Conservation (phyloP, 78 protist species). For the Dictyostelium purpureum region DNA sequence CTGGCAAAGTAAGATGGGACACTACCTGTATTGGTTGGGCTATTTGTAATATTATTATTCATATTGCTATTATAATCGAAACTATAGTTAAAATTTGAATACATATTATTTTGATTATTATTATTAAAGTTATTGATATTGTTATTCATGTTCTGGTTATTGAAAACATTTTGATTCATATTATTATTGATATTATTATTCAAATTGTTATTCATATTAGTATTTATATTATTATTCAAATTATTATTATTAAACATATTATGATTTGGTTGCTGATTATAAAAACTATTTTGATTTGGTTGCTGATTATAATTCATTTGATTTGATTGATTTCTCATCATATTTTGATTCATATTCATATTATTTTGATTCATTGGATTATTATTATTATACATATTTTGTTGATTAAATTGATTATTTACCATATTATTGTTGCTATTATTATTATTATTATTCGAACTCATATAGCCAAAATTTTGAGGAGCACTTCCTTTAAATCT, state of each 20-base stretch:
- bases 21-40: not conserved
- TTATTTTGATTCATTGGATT: not conserved
- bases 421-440: not conserved
- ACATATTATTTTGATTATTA: not conserved
- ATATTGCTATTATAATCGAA: not conserved
- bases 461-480: not conserved
- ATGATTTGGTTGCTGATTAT: no score
- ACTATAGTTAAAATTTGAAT: not conserved
- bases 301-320: not conserved
- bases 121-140: not conserved
- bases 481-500: slow-evolving; percentile 43
- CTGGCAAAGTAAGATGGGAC: slow-evolving; percentile 3
- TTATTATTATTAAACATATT: no score
- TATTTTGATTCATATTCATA: not conserved
- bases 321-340: no score
- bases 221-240: not conserved
- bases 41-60: not conserved
- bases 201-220: not conserved
- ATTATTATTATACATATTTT: slow-evolving; percentile 10
- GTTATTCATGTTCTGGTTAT: not conserved
- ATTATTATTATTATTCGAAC: not conserved
- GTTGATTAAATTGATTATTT: not conserved
- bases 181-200: no score
- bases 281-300: not conserved
- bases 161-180: not conserved